Percentiles rank a stretch among this genome's conserved stretches.
Evolutionary conservation across 1,284 basidiomycete genomes (phyloP).

Genomic region (Microbotryum scabiosae): DNA sequence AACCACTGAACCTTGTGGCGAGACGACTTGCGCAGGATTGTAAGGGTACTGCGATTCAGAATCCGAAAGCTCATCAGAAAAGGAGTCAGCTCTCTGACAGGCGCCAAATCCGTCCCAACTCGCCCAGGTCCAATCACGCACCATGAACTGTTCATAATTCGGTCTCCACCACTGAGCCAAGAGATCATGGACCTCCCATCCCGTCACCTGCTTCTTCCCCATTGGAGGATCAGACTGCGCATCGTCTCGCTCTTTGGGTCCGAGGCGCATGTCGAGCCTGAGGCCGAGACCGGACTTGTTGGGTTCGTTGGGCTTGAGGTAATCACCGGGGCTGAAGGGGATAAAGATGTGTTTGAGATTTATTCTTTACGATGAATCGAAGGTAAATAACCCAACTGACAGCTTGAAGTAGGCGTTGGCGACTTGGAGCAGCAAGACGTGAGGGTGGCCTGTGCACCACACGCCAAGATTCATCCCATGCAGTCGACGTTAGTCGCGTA

Average conservation of each 20-base stretch:
- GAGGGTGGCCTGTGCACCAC: conserved; percentile 76
- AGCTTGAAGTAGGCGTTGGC: conserved; percentile 98
- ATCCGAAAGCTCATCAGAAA: not conserved
- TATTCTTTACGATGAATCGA: not conserved
- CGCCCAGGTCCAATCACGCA: conserved; percentile 44
- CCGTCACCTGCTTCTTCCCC: conserved; percentile 36
- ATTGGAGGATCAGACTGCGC: conserved; percentile 33
- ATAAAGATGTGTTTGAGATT: not conserved
- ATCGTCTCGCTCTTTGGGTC: conserved; percentile 45
- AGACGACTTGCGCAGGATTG: conserved; percentile 56
- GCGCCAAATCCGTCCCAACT: not conserved
- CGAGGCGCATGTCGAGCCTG: conserved; percentile 77
- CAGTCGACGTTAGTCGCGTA: too few relatives aligned
- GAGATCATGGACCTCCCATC: conserved; percentile 93
- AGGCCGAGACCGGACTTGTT: conserved; percentile 81
- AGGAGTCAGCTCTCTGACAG: not conserved
- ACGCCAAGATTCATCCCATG: not conserved
- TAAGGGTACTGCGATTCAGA: conserved; percentile 71
- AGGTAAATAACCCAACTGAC: conserved; percentile 47
- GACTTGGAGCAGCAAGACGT: conserved; percentile 95
- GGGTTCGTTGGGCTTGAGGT: conserved; percentile 89
- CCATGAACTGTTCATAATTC: conserved; percentile 97
- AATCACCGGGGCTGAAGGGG: conserved; percentile 83
- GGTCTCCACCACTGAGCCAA: conserved; percentile 96
- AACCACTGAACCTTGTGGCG: too few relatives aligned